Conservation (phyloP, 129 eudicot genomes). For the Saposhnikovia divaricata region DNA sequence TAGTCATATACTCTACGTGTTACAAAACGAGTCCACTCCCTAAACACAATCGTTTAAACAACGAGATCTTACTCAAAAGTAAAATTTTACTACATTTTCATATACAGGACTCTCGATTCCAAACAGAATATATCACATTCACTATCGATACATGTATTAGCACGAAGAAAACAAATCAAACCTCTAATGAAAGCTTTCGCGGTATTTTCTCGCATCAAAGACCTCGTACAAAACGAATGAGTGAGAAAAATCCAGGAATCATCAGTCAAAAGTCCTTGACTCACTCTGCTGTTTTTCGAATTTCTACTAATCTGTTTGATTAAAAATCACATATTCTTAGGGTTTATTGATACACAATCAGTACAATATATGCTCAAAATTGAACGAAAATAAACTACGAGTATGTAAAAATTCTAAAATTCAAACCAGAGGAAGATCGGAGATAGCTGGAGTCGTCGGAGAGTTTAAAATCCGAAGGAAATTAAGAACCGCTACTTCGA, state of each 20-base stretch:
- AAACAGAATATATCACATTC: background rate
- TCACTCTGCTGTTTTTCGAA: slow-evolving; percentile 61
- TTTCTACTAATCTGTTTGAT: slow-evolving; percentile 53
- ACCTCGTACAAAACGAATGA: slow-evolving; percentile 50
- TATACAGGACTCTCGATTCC: background rate
- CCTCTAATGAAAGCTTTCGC: slow-evolving; percentile 91
- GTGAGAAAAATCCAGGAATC: slow-evolving; percentile 75
- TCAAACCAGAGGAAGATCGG: slow-evolving; percentile 72
- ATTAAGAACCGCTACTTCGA: slow-evolving; percentile 83
- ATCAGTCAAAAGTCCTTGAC: slow-evolving; percentile 58
- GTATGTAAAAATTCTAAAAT: background rate
- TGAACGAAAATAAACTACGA: background rate
- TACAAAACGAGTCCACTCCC: background rate
- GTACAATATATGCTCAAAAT: background rate
- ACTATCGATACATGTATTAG: background rate
- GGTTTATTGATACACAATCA: background rate
- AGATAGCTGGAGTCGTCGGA: slow-evolving; percentile 58
- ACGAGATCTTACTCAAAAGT: background rate
- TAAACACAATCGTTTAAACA: background rate
- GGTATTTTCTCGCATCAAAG: slow-evolving; percentile 60
- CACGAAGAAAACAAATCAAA: slow-evolving; percentile 13
- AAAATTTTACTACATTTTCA: background rate
- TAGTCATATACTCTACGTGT: background rate
- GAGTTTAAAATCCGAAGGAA: slow-evolving; percentile 66
- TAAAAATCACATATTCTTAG: slow-evolving; percentile 1